These are phyloP conservation scores for Xylaria intraflava DNA, from an alignment of 495 filamentous ascomycete species.

Conservation along the genomic window DNA sequence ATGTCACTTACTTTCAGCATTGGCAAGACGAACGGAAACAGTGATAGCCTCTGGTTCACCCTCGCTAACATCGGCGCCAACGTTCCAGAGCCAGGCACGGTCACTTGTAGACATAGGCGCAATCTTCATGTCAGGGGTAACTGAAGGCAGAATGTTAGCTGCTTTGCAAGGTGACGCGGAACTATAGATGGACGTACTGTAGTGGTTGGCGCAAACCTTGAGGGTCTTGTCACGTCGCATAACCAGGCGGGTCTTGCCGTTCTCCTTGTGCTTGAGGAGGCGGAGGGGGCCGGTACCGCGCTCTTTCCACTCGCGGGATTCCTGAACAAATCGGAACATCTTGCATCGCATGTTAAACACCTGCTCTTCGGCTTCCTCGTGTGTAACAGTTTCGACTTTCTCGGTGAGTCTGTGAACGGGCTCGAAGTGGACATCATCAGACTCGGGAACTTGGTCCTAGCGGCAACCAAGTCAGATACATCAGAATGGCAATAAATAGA, in stretches of 20 bases:
- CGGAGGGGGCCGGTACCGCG: conserved; percentile 94
- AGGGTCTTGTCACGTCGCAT: conserved; percentile 99
- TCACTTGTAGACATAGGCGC: conserved; percentile 96
- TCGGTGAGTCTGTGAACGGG: conserved; percentile 91
- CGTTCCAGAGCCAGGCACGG: conserved; percentile 99
- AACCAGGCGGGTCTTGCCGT: conserved; percentile 92
- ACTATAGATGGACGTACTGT: conserved; percentile 58
- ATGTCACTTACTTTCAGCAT: conserved; percentile 78
- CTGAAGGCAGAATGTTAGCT: conserved; percentile 38
- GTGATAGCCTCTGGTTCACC: conserved; percentile 95
- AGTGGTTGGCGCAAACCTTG: conserved; percentile 99
- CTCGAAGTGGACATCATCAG: conserved; percentile 92
- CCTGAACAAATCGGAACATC: conserved; percentile 94
- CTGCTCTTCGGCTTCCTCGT: conserved; percentile 97
- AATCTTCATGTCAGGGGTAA: conserved; percentile 98
- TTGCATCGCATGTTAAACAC: conserved; percentile 99
- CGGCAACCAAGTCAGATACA: conserved; percentile 7
- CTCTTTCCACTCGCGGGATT: conserved; percentile 95
- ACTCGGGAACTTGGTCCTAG: conserved; percentile 69
- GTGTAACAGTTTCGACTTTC: conserved; percentile 94
- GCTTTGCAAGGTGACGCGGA: not conserved
- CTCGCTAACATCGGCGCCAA: conserved; percentile 94
- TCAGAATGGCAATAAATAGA: not conserved
- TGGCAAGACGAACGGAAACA: conserved; percentile 94
- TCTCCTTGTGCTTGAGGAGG: conserved; percentile 96